A percentile compares a stretch with the other conserved stretches of the same genome.
These are phyloP conservation scores for Neurospora intermedia DNA, from an alignment of 495 filamentous ascomycete species.

Conservation along the genomic window DNA sequence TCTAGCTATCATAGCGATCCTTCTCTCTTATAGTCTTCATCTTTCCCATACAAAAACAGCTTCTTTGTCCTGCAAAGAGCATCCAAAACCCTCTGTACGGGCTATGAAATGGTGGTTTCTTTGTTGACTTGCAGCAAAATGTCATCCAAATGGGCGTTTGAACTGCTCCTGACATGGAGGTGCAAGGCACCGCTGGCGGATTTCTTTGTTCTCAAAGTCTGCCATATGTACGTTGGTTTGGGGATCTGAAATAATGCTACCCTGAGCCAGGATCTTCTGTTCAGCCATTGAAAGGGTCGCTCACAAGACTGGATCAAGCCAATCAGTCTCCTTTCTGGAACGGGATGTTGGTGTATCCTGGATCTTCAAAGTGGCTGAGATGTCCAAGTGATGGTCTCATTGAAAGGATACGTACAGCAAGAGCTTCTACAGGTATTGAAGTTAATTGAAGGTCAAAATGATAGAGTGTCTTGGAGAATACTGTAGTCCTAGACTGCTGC, in stretches of 20 bases:
- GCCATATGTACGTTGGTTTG: background rate
- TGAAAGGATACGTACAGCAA: background rate
- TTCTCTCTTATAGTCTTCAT: background rate
- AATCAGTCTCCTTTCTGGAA: background rate
- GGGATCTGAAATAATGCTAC: background rate
- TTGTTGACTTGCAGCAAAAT: background rate
- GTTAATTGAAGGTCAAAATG: background rate
- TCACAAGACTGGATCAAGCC: background rate
- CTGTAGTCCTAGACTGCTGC: background rate
- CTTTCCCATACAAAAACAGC: background rate
- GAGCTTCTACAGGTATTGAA: background rate
- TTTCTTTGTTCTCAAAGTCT: background rate
- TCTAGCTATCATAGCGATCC: background rate
- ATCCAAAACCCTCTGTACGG: background rate
- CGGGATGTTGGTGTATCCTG: background rate
- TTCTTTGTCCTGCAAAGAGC: background rate
- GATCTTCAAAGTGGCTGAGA: background rate
- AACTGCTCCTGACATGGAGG: background rate
- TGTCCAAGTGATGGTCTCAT: background rate
- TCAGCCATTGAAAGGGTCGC: background rate
- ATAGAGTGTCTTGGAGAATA: background rate
- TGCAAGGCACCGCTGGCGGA: background rate
- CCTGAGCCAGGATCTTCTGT: background rate
- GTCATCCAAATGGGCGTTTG: background rate
- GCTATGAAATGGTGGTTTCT: background rate